phyloP scores from a whole-genome alignment of 805 yeast species.

The Teunomyces kruisii region DNA sequence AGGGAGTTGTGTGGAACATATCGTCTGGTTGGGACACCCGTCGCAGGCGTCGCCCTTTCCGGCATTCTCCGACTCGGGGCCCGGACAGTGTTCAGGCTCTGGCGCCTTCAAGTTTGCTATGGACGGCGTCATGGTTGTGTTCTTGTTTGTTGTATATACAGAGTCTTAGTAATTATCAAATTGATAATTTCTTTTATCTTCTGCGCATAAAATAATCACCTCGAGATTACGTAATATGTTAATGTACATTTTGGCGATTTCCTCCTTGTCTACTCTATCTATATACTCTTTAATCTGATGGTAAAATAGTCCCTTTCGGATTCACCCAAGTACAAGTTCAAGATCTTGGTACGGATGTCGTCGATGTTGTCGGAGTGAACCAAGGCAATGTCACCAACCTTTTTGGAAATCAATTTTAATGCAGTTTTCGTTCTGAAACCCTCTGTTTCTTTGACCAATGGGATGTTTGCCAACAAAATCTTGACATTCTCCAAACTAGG shows the following conservation, averaged over 20 bases:
- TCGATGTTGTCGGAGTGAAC: slow-evolving; percentile 9
- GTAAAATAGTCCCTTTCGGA: slow-evolving; percentile 19
- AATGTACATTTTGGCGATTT: neutral
- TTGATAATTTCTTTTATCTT: neutral
- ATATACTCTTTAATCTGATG: slow-evolving; percentile 8
- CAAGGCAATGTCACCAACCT: slow-evolving; percentile 43
- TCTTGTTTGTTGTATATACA: neutral
- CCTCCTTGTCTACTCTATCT: neutral
- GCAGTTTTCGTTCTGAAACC: slow-evolving; percentile 27
- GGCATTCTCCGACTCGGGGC: slow-evolving; percentile 91
- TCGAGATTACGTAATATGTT: neutral
- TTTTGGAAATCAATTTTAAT: slow-evolving; percentile 51
- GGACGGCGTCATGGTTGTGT: slow-evolving; percentile 6
- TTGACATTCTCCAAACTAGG: slow-evolving; percentile 25
- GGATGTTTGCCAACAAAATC: slow-evolving; percentile 46
- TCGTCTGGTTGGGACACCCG: slow-evolving; percentile 91
- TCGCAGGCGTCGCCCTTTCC: slow-evolving; percentile 92
- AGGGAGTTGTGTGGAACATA: slow-evolving; percentile 80
- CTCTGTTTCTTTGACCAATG: slow-evolving; percentile 32
- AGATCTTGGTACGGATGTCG: slow-evolving; percentile 12
- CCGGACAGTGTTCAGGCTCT: slow-evolving; percentile 98
- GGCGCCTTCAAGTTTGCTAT: slow-evolving; percentile 48
- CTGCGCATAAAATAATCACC: neutral
- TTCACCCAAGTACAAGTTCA: slow-evolving; percentile 17
- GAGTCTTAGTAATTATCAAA: neutral